Percentiles rank a stretch among this genome's conserved stretches.
Conservation (phyloP, 2,329 filamentous ascomycete species). For the Nemania bipapillata region DNA sequence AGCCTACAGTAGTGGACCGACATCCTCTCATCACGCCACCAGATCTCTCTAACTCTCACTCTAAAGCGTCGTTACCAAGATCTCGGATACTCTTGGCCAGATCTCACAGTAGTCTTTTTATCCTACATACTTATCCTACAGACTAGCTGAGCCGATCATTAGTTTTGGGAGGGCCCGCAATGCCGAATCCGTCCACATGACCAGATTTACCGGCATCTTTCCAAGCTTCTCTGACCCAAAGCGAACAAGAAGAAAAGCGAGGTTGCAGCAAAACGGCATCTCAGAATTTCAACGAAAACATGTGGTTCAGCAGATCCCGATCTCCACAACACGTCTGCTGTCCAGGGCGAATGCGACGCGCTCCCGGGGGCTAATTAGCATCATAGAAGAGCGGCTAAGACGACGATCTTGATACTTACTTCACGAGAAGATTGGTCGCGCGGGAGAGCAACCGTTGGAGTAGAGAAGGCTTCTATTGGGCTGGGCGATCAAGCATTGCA, state of each 20-base stretch:
- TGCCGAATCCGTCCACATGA: constrained; percentile 13
- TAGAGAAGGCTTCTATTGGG: background rate
- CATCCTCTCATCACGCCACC: background rate
- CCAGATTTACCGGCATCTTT: background rate
- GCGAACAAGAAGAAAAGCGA: background rate
- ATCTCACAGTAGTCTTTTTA: background rate
- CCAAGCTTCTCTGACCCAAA: background rate
- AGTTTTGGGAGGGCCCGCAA: background rate
- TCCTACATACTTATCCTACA: no score
- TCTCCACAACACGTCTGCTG: constrained; percentile 11
- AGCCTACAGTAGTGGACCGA: background rate
- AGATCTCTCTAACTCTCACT: background rate
- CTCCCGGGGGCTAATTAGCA: constrained; percentile 9
- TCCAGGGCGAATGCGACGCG: background rate
- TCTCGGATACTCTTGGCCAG: background rate
- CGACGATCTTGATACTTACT: constrained; percentile 7
- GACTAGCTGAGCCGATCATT: background rate
- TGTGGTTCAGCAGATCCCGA: constrained; percentile 1
- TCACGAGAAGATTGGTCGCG: background rate
- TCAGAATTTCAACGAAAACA: background rate
- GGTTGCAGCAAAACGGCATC: background rate
- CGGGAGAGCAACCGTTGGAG: constrained; percentile 9
- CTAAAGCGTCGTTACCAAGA: background rate
- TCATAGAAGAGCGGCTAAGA: constrained; percentile 5
- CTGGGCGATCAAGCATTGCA: background rate